Base-by-base conservation (phyloP, 805 yeast genomes). In the Metschnikowia drakensbergensis region DNA sequence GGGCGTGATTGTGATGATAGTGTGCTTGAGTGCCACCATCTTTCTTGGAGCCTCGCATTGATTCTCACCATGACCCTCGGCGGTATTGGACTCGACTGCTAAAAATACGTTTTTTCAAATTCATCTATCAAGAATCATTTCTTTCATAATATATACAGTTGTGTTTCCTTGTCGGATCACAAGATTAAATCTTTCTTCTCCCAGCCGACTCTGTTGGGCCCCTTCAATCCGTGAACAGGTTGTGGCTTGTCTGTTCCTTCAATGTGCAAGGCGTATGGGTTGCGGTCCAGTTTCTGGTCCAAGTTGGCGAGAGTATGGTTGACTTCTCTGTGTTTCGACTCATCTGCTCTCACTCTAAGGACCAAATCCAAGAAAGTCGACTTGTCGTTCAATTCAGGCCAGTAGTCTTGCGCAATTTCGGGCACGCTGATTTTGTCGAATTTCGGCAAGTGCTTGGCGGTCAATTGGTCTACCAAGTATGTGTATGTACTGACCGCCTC, bases 251-350 rank as follows among this genome's bases (percentile, higher is more conserved):
- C 60, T 10, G 49, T 42, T 22, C 74, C 65, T 30, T 71, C 65
- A 41, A 79, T 59, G 34, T 79, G 48, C 55, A 70, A 58, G 5
- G 75, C 89, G 63, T 80, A 85, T 10, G 91, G 91, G 59, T 85
- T 85, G 58, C 88, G 74, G 61, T 85, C 89, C 1, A 41, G 45
- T 29, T 65, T 63, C 53, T 72, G 80, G 46, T 72, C 62, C 56
- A 84, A 72, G 58, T 84, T 84, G 10, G 87, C 90, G 59, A 84
- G 75, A 0, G 90, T 85, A 58, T 84, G 91, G 66, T 84, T 85
- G 28, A 85, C 90, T 59, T 85, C 91, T 64, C 91, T 75, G 61
- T 84, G 90, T 62, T 84, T 84, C 36, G 88, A 84, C 64, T 84
- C 91, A 59, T 84, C 91, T 1, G 91, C 91, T 53, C 90, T 75